Conservation (phyloP, 352 stramenopile genomes). For the Globisporangium nodosum region DNA sequence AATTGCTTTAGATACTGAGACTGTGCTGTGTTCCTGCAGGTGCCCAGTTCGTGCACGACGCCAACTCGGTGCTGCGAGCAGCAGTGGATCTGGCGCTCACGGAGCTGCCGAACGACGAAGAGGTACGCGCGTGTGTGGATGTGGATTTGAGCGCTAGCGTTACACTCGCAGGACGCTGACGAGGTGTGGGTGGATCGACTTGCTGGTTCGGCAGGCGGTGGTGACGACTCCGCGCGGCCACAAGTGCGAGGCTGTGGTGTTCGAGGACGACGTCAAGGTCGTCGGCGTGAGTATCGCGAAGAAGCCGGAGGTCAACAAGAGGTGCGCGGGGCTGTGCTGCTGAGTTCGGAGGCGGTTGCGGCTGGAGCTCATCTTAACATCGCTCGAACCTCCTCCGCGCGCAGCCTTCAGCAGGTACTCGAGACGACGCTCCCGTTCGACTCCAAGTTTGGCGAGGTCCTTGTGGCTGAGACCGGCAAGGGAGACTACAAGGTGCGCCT, state of each 20-base stretch:
- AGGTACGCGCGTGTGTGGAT: slow-evolving; percentile 26
- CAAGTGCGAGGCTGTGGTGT: slow-evolving; percentile 61
- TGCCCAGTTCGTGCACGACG: slow-evolving; percentile 64
- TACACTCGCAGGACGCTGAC: too few relatives aligned
- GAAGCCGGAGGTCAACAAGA: slow-evolving; percentile 42
- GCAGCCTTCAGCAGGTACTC: slow-evolving; percentile 49
- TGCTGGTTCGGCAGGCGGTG: slow-evolving; percentile 34
- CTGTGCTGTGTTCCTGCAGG: slow-evolving; percentile 16
- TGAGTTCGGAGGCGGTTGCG: too few relatives aligned
- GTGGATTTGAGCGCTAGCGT: not conserved
- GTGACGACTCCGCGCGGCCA: slow-evolving; percentile 72
- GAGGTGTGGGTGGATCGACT: too few relatives aligned
- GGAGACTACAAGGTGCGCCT: slow-evolving; percentile 33
- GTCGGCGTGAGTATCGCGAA: slow-evolving; percentile 57
- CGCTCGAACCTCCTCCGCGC: not conserved
- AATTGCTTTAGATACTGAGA: not conserved
- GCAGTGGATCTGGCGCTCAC: slow-evolving; percentile 69
- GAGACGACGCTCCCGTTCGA: slow-evolving; percentile 59
- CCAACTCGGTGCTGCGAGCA: slow-evolving; percentile 62
- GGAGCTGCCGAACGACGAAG: slow-evolving; percentile 75
- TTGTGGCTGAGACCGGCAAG: slow-evolving; percentile 42
- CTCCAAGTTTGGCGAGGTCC: slow-evolving; percentile 49
- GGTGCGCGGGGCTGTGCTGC: slow-evolving; percentile 11
- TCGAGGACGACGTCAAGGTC: slow-evolving; percentile 77
- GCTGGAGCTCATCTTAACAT: too few relatives aligned